These are phyloP conservation scores for Cercospora berteroae DNA, from an alignment of 2,329 filamentous ascomycete genomes.

Conservation along the genomic window DNA sequence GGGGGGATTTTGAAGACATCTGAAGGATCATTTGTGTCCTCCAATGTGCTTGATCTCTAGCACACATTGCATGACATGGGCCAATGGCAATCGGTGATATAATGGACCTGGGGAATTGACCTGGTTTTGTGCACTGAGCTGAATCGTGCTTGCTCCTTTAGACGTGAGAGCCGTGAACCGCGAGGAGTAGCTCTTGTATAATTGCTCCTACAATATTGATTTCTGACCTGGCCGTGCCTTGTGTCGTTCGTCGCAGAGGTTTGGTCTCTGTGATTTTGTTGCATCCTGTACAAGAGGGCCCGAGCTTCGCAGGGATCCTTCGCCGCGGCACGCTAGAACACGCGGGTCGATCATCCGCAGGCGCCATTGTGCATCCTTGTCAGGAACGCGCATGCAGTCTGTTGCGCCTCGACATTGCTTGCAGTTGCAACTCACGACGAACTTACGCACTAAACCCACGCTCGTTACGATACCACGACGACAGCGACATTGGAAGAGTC, in stretches of 20 bases:
- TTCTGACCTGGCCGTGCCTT: background rate
- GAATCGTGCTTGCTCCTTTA: background rate
- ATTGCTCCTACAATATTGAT: background rate
- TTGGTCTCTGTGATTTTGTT: background rate
- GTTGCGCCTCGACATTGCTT: background rate
- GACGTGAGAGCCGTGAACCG: background rate
- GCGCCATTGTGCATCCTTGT: slow-evolving; percentile 1
- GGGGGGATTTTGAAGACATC: slow-evolving; percentile 2
- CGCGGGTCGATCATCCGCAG: slow-evolving; percentile 5
- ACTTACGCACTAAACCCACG: background rate
- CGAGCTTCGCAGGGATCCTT: background rate
- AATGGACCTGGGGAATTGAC: background rate
- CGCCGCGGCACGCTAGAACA: background rate
- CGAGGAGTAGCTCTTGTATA: background rate
- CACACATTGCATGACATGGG: background rate
- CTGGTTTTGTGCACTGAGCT: background rate
- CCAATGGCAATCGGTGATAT: background rate
- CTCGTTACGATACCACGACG: background rate
- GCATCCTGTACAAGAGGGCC: background rate
- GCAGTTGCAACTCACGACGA: background rate
- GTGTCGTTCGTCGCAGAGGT: too few species aligned
- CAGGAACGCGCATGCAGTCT: slow-evolving; percentile 4
- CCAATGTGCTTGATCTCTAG: slow-evolving; percentile 4
- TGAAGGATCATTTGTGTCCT: slow-evolving; percentile 2
- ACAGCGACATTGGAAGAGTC: background rate